phyloP scores from a whole-genome alignment of 805 yeast species.

The Yarrowia yakushimensis region DNA sequence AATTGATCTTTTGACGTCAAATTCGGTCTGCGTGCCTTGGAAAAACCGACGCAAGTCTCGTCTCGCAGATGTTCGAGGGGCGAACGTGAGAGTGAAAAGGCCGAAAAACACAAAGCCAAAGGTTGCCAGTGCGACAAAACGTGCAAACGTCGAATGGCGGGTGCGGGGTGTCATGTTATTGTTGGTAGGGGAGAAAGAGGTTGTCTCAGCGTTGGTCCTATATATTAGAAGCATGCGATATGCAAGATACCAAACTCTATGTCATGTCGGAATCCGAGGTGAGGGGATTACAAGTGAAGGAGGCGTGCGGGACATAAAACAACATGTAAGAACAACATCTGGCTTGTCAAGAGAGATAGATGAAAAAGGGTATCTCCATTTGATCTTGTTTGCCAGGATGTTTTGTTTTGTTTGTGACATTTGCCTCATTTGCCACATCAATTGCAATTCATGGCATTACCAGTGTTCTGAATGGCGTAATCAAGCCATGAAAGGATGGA shows the following conservation, averaged over 20 bases:
- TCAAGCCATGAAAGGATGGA: background rate
- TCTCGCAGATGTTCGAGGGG: constrained; percentile 79
- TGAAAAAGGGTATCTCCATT: too few species aligned
- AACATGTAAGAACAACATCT: too few species aligned
- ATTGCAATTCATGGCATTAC: too few species aligned
- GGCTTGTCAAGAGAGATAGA: too few species aligned
- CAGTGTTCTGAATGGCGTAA: background rate
- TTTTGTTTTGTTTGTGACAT: too few species aligned
- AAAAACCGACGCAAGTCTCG: constrained; percentile 77
- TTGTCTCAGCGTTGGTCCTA: background rate
- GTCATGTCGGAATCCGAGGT: constrained; percentile 1
- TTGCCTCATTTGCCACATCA: background rate
- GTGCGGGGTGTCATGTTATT: background rate
- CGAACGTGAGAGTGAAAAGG: constrained; percentile 62
- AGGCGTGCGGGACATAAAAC: too few species aligned
- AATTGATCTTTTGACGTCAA: constrained; percentile 63
- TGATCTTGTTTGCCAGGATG: too few species aligned
- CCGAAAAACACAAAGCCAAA: constrained; percentile 52
- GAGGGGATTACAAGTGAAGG: too few species aligned
- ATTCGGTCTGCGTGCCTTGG: constrained; percentile 37
- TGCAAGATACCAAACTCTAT: constrained; percentile 15
- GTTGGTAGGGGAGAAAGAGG: background rate
- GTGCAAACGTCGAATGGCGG: constrained; percentile 17
- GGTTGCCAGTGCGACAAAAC: constrained; percentile 17
- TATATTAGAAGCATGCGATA: background rate